phyloP scores from a whole-genome alignment of 2,329 filamentous ascomycete genomes.

The Colletotrichum acutatum region DNA sequence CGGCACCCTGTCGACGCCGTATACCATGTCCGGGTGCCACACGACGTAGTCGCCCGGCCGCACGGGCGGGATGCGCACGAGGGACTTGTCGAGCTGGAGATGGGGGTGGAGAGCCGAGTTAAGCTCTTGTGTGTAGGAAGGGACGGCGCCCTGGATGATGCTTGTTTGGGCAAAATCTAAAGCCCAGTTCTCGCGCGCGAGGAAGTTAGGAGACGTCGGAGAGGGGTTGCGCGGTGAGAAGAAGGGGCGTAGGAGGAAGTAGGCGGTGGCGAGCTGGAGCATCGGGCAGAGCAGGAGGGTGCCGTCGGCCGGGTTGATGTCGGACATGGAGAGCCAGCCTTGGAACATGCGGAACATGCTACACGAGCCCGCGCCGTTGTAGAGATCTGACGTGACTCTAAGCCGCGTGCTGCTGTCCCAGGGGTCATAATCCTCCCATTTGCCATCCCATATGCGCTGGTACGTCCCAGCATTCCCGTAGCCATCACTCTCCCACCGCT shows the following conservation, averaged over 20 bases:
- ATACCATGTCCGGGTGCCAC: constrained; percentile 78
- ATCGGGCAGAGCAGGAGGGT: constrained; percentile 78
- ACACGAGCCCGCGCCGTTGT: constrained; percentile 68
- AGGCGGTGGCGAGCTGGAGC: constrained; percentile 74
- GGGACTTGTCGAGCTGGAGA: constrained; percentile 72
- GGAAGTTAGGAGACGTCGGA: constrained; percentile 45
- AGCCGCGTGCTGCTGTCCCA: constrained; percentile 66
- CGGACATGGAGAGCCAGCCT: constrained; percentile 64
- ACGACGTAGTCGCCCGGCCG: constrained; percentile 80
- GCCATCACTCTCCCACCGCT: constrained; percentile 77
- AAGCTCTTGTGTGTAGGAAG: constrained; percentile 77
- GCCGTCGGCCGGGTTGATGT: constrained; percentile 73
- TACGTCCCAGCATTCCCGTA: constrained; percentile 71
- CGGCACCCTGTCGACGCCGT: constrained; percentile 71
- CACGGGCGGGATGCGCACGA: constrained; percentile 77
- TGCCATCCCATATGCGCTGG: constrained; percentile 62
- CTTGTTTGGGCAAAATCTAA: constrained; percentile 57
- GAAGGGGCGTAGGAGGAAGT: constrained; percentile 82
- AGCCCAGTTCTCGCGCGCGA: constrained; percentile 64
- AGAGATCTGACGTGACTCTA: constrained; percentile 64
- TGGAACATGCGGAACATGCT: constrained; percentile 71
- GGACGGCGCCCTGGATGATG: constrained; percentile 76
- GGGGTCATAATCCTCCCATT: constrained; percentile 67
- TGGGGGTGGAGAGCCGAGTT: constrained; percentile 77
- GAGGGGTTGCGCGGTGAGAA: constrained; percentile 61